phyloP scores from a whole-genome alignment of 305 asterid genomes.

The Fraxinus nigra region DNA sequence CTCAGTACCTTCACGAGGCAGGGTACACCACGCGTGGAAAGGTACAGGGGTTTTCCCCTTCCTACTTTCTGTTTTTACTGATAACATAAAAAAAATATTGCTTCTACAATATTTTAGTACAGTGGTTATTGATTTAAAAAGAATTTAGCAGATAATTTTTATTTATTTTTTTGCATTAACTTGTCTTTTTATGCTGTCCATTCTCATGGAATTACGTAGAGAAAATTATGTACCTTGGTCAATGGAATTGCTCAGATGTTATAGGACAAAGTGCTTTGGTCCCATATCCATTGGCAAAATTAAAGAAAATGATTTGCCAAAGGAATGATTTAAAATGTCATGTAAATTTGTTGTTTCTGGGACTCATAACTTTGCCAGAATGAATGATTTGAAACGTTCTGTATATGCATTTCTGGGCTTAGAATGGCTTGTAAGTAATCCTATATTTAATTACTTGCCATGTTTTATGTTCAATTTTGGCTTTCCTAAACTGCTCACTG shows the following conservation, averaged over 20 bases:
- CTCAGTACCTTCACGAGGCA: slow-evolving; percentile 95
- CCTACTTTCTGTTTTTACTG: slow-evolving; percentile 12
- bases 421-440: background rate
- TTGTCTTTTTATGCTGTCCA: background rate
- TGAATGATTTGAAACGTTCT: background rate
- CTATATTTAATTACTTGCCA: background rate
- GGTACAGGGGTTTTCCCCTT: slow-evolving; percentile 34
- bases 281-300: slow-evolving; percentile 2
- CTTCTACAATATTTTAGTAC: slow-evolving; percentile 5
- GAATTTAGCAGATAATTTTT: background rate
- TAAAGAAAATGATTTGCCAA: background rate
- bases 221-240: background rate
- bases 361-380: background rate
- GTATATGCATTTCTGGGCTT: background rate
- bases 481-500: background rate
- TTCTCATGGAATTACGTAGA: slow-evolving; percentile 15
- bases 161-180: background rate
- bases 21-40: slow-evolving; percentile 81
- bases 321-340: background rate
- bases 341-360: background rate
- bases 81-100: background rate
- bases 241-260: background rate
- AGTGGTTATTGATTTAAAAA: slow-evolving; percentile 6
- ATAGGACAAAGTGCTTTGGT: background rate
- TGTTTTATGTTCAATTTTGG: background rate